Percentiles rank a stretch among this genome's conserved stretches.
These are phyloP conservation scores for Suhomyces emberorum DNA, from an alignment of 805 yeast genomes.

Conservation along the genomic window DNA sequence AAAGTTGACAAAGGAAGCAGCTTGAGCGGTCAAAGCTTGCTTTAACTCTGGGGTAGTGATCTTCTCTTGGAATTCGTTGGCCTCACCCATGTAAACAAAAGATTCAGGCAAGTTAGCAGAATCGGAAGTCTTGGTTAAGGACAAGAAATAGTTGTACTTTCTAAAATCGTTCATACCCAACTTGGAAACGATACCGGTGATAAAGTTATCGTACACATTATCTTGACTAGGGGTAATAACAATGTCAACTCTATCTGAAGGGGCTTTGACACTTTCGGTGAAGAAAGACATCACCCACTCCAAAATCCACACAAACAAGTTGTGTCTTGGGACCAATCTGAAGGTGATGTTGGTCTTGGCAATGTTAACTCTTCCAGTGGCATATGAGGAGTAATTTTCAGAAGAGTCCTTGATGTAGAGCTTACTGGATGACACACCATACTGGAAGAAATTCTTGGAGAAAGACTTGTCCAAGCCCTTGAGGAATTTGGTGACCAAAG, in stretches of 20 bases:
- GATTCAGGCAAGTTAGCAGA: conserved; percentile 65
- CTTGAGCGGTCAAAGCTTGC: conserved; percentile 39
- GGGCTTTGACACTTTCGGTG: conserved; percentile 52
- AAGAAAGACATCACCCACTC: conserved; percentile 61
- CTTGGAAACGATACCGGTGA: conserved; percentile 84
- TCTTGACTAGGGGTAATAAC: conserved; percentile 53
- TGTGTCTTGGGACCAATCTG: conserved; percentile 75
- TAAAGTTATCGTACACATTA: conserved; percentile 61
- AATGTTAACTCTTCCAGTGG: conserved; percentile 84
- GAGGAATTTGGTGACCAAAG: conserved; percentile 53
- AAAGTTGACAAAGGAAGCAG: conserved; percentile 53
- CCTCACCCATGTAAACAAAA: conserved; percentile 87
- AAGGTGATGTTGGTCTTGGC: conserved; percentile 59
- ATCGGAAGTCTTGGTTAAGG: conserved; percentile 80
- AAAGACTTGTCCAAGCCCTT: conserved; percentile 50
- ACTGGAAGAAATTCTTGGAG: conserved; percentile 70
- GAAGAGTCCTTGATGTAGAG: conserved; percentile 60
- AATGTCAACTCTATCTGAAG: conserved; percentile 59
- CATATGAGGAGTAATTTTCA: conserved; percentile 66
- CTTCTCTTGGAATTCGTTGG: conserved; percentile 71
- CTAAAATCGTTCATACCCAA: conserved; percentile 75
- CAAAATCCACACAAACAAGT: conserved; percentile 60
- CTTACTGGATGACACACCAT: conserved; percentile 52
- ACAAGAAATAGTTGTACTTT: conserved; percentile 72
- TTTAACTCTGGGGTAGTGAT: conserved; percentile 48